Evolutionary conservation across 192 early-diverging fungal species (phyloP), one percentile per base, ranked within the genome.

Genomic region (Backusella luteola): DNA sequence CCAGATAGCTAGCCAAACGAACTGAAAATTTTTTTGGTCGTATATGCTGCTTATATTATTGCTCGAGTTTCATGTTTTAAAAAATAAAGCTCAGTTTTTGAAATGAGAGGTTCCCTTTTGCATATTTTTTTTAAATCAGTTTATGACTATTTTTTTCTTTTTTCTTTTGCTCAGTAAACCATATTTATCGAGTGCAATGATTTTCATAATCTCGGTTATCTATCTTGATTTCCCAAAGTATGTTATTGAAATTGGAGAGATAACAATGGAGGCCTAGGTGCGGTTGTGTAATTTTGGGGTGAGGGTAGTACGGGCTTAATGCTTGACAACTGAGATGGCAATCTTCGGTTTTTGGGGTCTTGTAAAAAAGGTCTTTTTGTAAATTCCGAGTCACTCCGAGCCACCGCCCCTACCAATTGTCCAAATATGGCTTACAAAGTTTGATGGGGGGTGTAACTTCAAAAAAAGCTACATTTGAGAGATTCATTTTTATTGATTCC

Each of bases 321-420:
- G 67, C 32, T 68, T 68, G 67, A 68, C 67, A 68, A 68, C 34
- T 68, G 35, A 67, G 66, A 34, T 67, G 26, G 34, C 34, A 34
- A 67, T 68, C 19, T 34, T 68, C 34, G 67, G 34, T 68, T 68
- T 68, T 68, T 68, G 67, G 67, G 67, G 67, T 68, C 34, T 34
- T 36, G 67, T 68, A 68, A 68, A 68, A 32, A 36, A 35, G 19
- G 14, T 34, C 26, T 34, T 17, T 34, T 68, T 26, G 32, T 67
- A 34, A 32, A 67, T 67, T 67, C 66, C 66, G 66, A 67, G 66
- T 67, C 66, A 67, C 66, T 67, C 66, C 66, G 66, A 67, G 34
- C 66, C 66, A 67, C 26, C 34, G 66, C 66, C 66, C 66, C 66
- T 67, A 67, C 66, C 66, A 67, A 67, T 32, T 67, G 34, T 67